Evolutionary conservation across 2,329 filamentous ascomycete species (phyloP).

Genomic region (Fusarium sororula): DNA sequence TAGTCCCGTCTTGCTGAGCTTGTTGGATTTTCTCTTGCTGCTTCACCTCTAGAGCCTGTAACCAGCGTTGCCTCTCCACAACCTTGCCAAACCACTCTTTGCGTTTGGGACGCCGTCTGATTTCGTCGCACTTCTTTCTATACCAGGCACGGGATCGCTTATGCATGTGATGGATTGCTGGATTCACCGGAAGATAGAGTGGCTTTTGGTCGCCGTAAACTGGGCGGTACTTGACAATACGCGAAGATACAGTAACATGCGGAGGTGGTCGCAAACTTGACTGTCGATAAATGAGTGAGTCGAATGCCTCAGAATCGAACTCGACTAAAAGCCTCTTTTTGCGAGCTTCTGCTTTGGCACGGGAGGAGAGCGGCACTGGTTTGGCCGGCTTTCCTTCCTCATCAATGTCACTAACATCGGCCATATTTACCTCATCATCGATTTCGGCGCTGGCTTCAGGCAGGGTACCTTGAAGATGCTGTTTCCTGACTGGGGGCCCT

Average conservation of each 20-base stretch:
- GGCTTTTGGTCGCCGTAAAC: slow-evolving; percentile 41
- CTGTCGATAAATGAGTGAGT: slow-evolving; percentile 52
- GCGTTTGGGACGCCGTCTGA: slow-evolving; percentile 56
- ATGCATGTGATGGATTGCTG: slow-evolving; percentile 58
- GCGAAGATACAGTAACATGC: slow-evolving; percentile 24
- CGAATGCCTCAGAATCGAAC: slow-evolving; percentile 46
- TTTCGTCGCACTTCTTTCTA: slow-evolving; percentile 59
- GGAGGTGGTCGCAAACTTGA: slow-evolving; percentile 39
- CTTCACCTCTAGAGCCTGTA: slow-evolving; percentile 36
- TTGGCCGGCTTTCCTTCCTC: background rate
- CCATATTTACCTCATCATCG: slow-evolving; percentile 18
- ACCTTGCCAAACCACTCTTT: slow-evolving; percentile 63
- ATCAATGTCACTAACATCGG: slow-evolving; percentile 13
- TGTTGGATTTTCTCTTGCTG: slow-evolving; percentile 19
- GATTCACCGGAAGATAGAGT: slow-evolving; percentile 59
- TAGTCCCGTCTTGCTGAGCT: slow-evolving; percentile 5
- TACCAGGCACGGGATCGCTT: slow-evolving; percentile 57
- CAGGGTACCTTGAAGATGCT: background rate
- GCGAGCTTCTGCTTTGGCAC: slow-evolving; percentile 6
- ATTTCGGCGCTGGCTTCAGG: background rate
- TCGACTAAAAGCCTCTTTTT: slow-evolving; percentile 12
- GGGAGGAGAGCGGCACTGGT: background rate
- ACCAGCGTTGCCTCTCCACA: slow-evolving; percentile 49
- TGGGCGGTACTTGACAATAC: background rate
- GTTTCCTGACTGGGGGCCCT: background rate